Percentiles rank a stretch among this genome's conserved stretches.
Conservation (phyloP, 73 alveolate genomes). For the Breviolum minutum region DNA sequence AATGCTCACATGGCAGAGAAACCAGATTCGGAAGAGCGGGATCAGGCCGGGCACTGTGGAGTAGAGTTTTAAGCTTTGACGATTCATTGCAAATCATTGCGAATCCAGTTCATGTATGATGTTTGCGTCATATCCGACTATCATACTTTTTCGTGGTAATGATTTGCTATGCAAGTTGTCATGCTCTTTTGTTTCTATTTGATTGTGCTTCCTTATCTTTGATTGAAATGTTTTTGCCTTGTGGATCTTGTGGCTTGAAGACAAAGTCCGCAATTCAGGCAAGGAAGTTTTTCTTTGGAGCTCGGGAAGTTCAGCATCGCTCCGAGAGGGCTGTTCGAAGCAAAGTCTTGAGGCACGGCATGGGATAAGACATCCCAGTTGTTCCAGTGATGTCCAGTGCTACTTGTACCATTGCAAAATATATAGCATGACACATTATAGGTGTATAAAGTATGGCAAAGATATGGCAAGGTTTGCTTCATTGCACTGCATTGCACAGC, state of each 20-base stretch:
- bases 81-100: neutral
- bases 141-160: neutral
- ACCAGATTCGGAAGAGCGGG: slow-evolving; percentile 43
- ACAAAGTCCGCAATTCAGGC: neutral
- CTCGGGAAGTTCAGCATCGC: slow-evolving; percentile 84
- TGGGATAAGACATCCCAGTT: neutral
- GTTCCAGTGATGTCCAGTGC: neutral
- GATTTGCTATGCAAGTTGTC: neutral
- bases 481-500: no score
- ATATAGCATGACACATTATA: no score
- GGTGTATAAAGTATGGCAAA: neutral
- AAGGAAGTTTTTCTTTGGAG: slow-evolving; percentile 56
- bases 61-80: no score
- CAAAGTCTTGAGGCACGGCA: slow-evolving; percentile 61
- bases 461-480: no score
- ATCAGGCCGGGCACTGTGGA: neutral
- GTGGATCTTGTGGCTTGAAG: neutral
- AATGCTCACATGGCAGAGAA: slow-evolving; percentile 75
- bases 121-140: neutral
- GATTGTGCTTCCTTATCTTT: neutral
- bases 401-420: neutral
- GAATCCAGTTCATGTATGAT: neutral
- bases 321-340: slow-evolving; percentile 89
- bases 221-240: neutral
- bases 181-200: neutral